A percentile compares a stretch with the other conserved stretches of the same genome.
phyloP scores from a whole-genome alignment of 1,139 yeast genomes.

The Suhomyces bokatorum region DNA sequence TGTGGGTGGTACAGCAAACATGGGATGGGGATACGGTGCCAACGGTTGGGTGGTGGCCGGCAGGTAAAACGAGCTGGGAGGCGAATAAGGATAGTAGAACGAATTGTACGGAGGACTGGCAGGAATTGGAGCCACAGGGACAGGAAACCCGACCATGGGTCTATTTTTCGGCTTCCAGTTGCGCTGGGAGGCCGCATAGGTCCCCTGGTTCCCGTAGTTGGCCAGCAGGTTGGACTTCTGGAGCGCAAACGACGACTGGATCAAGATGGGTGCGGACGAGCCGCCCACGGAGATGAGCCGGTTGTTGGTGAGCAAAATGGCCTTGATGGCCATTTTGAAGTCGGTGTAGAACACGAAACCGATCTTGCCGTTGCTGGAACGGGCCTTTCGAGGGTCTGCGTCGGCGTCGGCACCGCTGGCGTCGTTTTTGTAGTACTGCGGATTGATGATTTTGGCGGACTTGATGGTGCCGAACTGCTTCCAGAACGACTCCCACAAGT shows the following conservation, averaged over 20 bases:
- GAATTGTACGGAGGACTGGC: slow-evolving; percentile 8
- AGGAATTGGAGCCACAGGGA: slow-evolving; percentile 11
- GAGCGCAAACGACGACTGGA: slow-evolving; percentile 45
- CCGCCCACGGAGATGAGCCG: slow-evolving; percentile 23
- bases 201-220: neutral
- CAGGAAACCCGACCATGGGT: slow-evolving; percentile 8
- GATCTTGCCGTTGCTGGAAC: slow-evolving; percentile 32
- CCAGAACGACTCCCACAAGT: slow-evolving; percentile 44
- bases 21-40: slow-evolving; percentile 4
- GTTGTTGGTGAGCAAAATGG: slow-evolving; percentile 42
- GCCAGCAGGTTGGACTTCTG: slow-evolving; percentile 24
- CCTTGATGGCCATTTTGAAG: slow-evolving; percentile 41
- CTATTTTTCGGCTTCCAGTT: slow-evolving; percentile 2
- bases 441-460: slow-evolving; percentile 47
- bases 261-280: slow-evolving; percentile 24
- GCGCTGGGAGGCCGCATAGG: slow-evolving; percentile 1
- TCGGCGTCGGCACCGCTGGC: slow-evolving; percentile 15
- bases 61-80: neutral
- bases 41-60: slow-evolving; percentile 3
- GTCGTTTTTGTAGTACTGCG: slow-evolving; percentile 33
- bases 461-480: slow-evolving; percentile 42
- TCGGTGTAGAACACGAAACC: slow-evolving; percentile 45
- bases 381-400: slow-evolving; percentile 12
- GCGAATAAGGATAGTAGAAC: slow-evolving; percentile 7
- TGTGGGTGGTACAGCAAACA: slow-evolving; percentile 1